These are phyloP conservation scores for Boletus tomentosulus DNA, from an alignment of 768 basidiomycete species.

Conservation along the genomic window DNA sequence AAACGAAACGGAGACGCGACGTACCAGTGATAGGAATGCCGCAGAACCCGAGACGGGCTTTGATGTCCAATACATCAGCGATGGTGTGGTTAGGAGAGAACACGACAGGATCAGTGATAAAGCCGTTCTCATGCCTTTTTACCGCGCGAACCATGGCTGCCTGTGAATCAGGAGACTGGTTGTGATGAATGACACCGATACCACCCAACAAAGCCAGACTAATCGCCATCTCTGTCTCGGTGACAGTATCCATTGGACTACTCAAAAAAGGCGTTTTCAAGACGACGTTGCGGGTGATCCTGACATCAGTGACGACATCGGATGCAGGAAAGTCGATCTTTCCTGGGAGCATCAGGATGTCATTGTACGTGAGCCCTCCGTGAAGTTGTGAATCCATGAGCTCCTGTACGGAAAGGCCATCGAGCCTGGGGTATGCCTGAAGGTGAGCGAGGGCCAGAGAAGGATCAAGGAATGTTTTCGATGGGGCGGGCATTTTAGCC, in stretches of 20 bases:
- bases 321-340: constrained; percentile 91
- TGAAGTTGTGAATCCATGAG: constrained; percentile 84
- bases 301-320: constrained; percentile 77
- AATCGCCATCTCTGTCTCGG: constrained; percentile 92
- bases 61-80: constrained; percentile 90
- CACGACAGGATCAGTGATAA: constrained; percentile 93
- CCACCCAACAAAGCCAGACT: constrained; percentile 93
- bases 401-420: constrained; percentile 82
- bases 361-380: constrained; percentile 96
- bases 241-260: constrained; percentile 99
- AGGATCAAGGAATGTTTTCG: constrained; percentile 54
- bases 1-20: constrained; percentile 31
- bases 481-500: constrained; percentile 34
- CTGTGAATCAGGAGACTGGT: constrained; percentile 78
- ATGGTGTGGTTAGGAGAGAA: constrained; percentile 74
- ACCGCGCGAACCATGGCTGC: constrained; percentile 97
- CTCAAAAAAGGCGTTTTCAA: constrained; percentile 97
- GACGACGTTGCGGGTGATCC: constrained; percentile 83
- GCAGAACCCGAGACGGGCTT: constrained; percentile 87
- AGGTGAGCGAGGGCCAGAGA: constrained; percentile 74
- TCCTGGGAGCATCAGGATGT: constrained; percentile 91
- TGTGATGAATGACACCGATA: constrained; percentile 98
- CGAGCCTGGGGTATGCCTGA: constrained; percentile 58
- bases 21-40: constrained; percentile 96
- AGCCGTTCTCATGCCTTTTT: constrained; percentile 98